Base-by-base conservation (phyloP, 2,329 filamentous ascomycete genomes). In the Claviceps sp. region DNA sequence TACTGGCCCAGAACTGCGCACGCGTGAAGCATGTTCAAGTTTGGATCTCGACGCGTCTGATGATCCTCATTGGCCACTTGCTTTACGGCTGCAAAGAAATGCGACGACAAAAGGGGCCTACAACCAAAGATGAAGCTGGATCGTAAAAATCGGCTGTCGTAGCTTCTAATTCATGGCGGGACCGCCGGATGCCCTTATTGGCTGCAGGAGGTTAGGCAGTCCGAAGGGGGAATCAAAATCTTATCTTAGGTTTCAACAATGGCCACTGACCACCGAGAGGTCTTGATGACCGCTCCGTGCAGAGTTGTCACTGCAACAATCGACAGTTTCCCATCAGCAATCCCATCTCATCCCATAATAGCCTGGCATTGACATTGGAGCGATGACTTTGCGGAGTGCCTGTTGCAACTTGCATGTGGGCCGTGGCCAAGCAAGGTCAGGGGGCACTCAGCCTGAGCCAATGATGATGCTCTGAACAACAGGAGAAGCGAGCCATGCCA, bases 11-110 rank as follows among this genome's bases (percentile, higher is more conserved):
- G 30, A 34, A 34, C 10, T 34, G 30, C 10, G 30, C 30, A 34
- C 10, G 30, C 30, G 30, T 34, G 30, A 34, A 11, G 51, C 53
- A 53, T 51, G 44, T 48, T 52, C 38, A 50, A 55, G 38, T 47
- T 45, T 55, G 48, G 40, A 51, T 48, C 40, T 48, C 48, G 53
- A 45, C 48, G 53, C 45, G 51, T 55, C 22, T 19, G 22, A n/a
- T 34, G 13, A 30, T 37, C 19, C 16, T 47, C 8, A 55, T 55
- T 55, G 53, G 50, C 34, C 22, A n/a, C 30, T 24, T 24, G 45
- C 24, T 5, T 11, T 14, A 16, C 5, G 24, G 44, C 40, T 43
- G 38, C 24, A 11, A 26, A 44, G 41, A 41, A 42, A 30, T 30
- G 26, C 48, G 17, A 38, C 11, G 46, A 41, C 45, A 3, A 51